Percentiles rank a stretch among this genome's conserved stretches.
These are phyloP conservation scores for Auxenochlorella protothecoides DNA, from an alignment of 139 green algal genomes.

Conservation along the genomic window DNA sequence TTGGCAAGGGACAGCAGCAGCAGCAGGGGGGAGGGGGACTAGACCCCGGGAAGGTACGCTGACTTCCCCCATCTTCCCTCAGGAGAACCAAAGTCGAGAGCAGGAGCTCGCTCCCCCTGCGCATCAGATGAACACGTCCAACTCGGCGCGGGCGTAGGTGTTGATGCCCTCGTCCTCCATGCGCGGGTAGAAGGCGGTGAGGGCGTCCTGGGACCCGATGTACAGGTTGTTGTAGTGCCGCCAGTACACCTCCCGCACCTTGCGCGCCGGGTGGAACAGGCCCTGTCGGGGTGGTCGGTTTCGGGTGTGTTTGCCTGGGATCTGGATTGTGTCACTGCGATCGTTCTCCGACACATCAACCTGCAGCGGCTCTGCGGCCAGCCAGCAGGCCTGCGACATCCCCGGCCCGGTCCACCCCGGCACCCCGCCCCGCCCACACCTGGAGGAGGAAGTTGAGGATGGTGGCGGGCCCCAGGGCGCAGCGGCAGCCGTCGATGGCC, in stretches of 20 bases:
- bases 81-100: neutral
- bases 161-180: slow-evolving; percentile 70
- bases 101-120: neutral
- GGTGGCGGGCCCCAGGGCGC: slow-evolving; percentile 73
- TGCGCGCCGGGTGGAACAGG: slow-evolving; percentile 87
- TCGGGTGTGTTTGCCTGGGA: too few relatives aligned
- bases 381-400: neutral
- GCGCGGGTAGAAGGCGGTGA: slow-evolving; percentile 72
- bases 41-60: too few relatives aligned
- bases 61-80: too few relatives aligned
- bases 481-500: slow-evolving; percentile 82
- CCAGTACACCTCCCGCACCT: slow-evolving; percentile 93
- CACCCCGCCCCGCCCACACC: slow-evolving; percentile 7
- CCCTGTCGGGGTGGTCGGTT: slow-evolving; percentile 31
- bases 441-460: slow-evolving; percentile 85
- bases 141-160: slow-evolving; percentile 80
- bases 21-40: too few relatives aligned
- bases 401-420: too few relatives aligned
- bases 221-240: slow-evolving; percentile 98
- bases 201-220: slow-evolving; percentile 80
- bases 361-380: neutral
- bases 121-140: slow-evolving; percentile 83
- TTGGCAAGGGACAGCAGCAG: neutral
- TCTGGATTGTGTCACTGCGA: too few relatives aligned
- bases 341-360: neutral